phyloP scores from a whole-genome alignment of 768 basidiomycete species.

The Polyporus arcularius region DNA sequence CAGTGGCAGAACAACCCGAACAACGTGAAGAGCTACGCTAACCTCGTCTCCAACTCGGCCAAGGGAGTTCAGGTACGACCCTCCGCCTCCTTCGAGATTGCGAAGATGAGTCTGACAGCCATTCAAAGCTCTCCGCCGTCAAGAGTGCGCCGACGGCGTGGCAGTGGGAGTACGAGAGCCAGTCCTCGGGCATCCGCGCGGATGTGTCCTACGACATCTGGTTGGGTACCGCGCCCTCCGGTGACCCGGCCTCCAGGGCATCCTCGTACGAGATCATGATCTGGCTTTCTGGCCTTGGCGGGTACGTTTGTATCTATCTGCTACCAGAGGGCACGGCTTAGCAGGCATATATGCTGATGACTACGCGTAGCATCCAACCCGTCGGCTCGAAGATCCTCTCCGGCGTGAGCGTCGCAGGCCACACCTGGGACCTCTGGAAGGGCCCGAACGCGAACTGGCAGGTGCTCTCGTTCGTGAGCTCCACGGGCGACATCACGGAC shows the following conservation, averaged over 20 bases:
- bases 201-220: conserved; percentile 64
- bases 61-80: conserved; percentile 48
- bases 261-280: conserved; percentile 64
- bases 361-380: conserved; percentile 49
- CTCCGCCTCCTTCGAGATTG: too few relatives aligned
- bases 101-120: too few relatives aligned
- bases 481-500: conserved; percentile 46
- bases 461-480: conserved; percentile 56
- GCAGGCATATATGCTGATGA: neutral
- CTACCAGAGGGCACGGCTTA: too few relatives aligned
- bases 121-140: conserved; percentile 26
- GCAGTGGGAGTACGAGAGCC: conserved; percentile 49
- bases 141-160: conserved; percentile 50
- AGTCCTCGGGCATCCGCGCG: conserved; percentile 49
- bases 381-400: conserved; percentile 50
- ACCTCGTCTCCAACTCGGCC: conserved; percentile 45
- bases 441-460: conserved; percentile 57
- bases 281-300: conserved; percentile 58
- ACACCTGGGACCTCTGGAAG: conserved; percentile 58
- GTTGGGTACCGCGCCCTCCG: conserved; percentile 44
- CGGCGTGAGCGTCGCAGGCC: conserved; percentile 44
- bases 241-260: conserved; percentile 45
- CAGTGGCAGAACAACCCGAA: conserved; percentile 53
- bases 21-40: conserved; percentile 60
- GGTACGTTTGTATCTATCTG: conserved; percentile 34